phyloP scores from a whole-genome alignment of 1,284 basidiomycete genomes.

The Exsudoporus floridanus region DNA sequence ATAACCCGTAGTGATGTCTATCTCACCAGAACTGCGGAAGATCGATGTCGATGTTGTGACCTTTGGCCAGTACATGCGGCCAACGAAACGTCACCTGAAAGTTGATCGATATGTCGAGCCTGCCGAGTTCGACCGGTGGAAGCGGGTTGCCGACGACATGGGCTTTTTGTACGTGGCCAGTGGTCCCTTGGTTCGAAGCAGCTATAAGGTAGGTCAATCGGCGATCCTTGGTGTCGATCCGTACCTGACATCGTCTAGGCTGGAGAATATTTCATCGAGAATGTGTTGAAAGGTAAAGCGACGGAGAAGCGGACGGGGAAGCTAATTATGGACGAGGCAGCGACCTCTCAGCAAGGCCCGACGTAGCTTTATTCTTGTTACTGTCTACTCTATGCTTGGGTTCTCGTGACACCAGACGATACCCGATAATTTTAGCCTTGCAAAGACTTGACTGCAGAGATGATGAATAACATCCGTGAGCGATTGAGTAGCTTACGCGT shows the following conservation, averaged over 20 bases:
- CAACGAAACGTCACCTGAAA: conserved; percentile 99
- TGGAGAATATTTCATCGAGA: conserved; percentile 91
- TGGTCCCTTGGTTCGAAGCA: conserved; percentile 93
- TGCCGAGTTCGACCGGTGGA: conserved; percentile 92
- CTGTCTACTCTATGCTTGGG: background rate
- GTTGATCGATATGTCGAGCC: conserved; percentile 96
- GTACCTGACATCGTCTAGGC: conserved; percentile 50
- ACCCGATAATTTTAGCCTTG: background rate
- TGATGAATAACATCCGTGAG: background rate
- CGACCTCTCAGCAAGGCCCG: conserved; percentile 1
- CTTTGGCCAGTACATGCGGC: conserved; percentile 99
- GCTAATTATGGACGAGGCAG: conserved; percentile 32
- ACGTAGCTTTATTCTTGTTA: conserved; percentile 5
- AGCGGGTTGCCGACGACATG: conserved; percentile 84
- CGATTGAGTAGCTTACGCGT: background rate
- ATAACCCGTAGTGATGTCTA: background rate
- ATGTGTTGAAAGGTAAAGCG: conserved; percentile 70
- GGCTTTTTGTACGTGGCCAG: conserved; percentile 98
- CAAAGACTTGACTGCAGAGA: background rate
- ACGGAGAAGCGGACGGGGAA: conserved; percentile 42
- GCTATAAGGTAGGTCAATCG: conserved; percentile 78
- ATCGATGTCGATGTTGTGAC: conserved; percentile 96
- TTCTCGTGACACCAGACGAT: background rate
- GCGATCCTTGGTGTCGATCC: conserved; percentile 1
- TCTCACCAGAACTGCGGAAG: conserved; percentile 73